Conservation (phyloP, 2,329 filamentous ascomycete genomes). For the Ampelomyces quisqualis region DNA sequence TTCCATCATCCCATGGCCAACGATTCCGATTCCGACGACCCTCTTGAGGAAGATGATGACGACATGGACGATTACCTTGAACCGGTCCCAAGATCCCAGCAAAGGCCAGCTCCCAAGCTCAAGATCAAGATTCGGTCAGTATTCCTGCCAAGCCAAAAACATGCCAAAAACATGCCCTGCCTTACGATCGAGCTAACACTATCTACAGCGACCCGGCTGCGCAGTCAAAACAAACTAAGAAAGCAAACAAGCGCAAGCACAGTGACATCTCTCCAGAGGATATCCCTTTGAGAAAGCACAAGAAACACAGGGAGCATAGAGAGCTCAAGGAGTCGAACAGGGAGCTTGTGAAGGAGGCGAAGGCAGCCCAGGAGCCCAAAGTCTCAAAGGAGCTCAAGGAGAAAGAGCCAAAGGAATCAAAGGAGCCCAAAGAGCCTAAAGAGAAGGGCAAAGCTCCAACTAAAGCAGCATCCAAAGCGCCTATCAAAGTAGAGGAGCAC, state of each 20-base stretch:
- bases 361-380: constrained; percentile 9
- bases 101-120: constrained; percentile 33
- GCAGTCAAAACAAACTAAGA: constrained; percentile 25
- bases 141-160: no score
- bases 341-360: constrained; percentile 15
- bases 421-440: constrained; percentile 22
- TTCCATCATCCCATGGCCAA: constrained; percentile 33
- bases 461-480: constrained; percentile 26
- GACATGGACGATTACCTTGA: constrained; percentile 46
- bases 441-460: constrained; percentile 27
- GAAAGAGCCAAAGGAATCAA: constrained; percentile 15
- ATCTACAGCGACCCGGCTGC: no score
- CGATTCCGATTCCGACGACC: constrained; percentile 32
- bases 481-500: constrained; percentile 30
- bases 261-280: constrained; percentile 33
- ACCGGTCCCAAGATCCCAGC: constrained; percentile 26
- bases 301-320: constrained; percentile 5
- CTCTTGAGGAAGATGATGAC: constrained; percentile 31
- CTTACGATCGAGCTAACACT: constrained; percentile 3
- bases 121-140: constrained; percentile 38
- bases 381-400: constrained; percentile 15
- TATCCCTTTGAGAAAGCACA: constrained; percentile 31
- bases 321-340: constrained; percentile 13
- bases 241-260: constrained; percentile 29
- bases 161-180: no score